These are phyloP conservation scores for Mycena olivaceomarginata DNA, from an alignment of 768 basidiomycete genomes.

Conservation along the genomic window DNA sequence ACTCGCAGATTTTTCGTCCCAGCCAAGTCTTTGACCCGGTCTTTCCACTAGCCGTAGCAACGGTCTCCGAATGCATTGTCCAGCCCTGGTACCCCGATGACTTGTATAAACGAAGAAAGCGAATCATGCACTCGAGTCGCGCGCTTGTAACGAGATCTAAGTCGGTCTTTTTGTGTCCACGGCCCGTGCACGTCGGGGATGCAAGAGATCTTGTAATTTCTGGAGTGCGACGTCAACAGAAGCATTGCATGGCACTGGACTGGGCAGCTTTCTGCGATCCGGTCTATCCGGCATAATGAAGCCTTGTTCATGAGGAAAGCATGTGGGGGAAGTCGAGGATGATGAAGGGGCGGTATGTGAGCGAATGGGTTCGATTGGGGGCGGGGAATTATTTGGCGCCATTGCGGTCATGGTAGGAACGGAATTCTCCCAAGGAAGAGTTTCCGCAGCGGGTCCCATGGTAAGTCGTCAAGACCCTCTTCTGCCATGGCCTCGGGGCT, in stretches of 20 bases:
- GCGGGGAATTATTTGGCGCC: no score
- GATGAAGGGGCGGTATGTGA: no score
- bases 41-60: slow-evolving; percentile 3
- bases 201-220: not conserved
- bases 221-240: slow-evolving; percentile 5
- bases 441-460: slow-evolving; percentile 12
- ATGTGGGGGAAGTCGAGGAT: not conserved
- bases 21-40: not conserved
- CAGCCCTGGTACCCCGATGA: slow-evolving; percentile 11
- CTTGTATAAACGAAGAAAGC: slow-evolving; percentile 19
- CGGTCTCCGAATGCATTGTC: slow-evolving; percentile 16
- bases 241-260: not conserved
- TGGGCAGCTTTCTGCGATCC: not conserved
- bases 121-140: slow-evolving; percentile 8
- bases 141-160: slow-evolving; percentile 9
- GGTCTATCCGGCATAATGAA: slow-evolving; percentile 3
- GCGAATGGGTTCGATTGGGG: not conserved
- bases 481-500: slow-evolving; percentile 2
- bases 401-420: no score
- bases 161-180: slow-evolving; percentile 6
- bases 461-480: slow-evolving; percentile 5
- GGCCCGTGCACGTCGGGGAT: not conserved
- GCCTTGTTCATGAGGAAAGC: not conserved
- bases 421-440: not conserved
- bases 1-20: slow-evolving; percentile 18